These are phyloP conservation scores for Lentinula raphanica DNA, from an alignment of 768 basidiomycete genomes.

Conservation along the genomic window DNA sequence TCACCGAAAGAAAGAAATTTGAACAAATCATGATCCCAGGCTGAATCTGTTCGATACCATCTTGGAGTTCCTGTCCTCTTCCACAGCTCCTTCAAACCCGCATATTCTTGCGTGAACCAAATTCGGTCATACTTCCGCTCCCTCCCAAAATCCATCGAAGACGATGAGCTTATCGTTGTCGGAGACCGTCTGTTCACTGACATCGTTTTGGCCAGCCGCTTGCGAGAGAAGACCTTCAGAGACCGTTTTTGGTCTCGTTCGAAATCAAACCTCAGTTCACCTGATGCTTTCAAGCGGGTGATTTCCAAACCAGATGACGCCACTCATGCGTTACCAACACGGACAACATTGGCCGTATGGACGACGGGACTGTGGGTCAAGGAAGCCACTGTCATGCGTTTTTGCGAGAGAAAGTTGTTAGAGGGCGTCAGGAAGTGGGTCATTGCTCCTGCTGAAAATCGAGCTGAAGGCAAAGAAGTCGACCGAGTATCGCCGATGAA, in stretches of 20 bases:
- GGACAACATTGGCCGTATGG: slow-evolving; percentile 63
- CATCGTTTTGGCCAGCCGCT: slow-evolving; percentile 77
- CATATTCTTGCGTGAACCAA: slow-evolving; percentile 65
- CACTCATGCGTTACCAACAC: background rate
- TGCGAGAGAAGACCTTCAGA: slow-evolving; percentile 28
- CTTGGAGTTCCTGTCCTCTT: slow-evolving; percentile 79
- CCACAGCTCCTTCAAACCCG: slow-evolving; percentile 76
- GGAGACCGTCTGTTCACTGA: slow-evolving; percentile 95
- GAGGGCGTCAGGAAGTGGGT: slow-evolving; percentile 37
- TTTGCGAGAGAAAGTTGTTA: slow-evolving; percentile 50
- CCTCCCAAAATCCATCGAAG: slow-evolving; percentile 46
- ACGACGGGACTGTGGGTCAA: slow-evolving; percentile 66
- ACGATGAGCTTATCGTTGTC: slow-evolving; percentile 71
- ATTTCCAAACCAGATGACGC: no score
- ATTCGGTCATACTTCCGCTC: slow-evolving; percentile 74
- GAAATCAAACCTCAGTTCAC: background rate
- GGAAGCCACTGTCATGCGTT: slow-evolving; percentile 59
- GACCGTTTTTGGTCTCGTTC: slow-evolving; percentile 9
- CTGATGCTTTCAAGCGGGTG: no score
- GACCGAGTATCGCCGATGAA: no score
- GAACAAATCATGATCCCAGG: slow-evolving; percentile 38
- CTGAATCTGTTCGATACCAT: slow-evolving; percentile 77
- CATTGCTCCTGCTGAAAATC: background rate
- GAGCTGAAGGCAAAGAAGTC: background rate
- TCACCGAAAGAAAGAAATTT: background rate